Conservation (phyloP, 2,329 filamentous ascomycete genomes). For the Aspergillus tamarii region DNA sequence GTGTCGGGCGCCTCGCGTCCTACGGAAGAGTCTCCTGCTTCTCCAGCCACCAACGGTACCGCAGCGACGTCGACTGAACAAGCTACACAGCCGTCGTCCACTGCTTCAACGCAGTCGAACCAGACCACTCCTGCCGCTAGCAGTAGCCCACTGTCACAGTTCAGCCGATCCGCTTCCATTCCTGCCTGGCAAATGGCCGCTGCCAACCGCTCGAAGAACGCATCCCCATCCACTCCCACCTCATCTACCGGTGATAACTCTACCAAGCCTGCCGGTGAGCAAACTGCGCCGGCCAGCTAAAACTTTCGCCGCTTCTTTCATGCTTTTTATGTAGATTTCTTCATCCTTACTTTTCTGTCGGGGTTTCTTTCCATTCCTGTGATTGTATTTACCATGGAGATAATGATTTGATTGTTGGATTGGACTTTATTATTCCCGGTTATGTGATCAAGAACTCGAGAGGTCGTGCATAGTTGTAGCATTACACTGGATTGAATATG, state of each 20-base stretch:
- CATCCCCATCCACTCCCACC: slow-evolving; percentile 31
- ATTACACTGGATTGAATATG: neutral
- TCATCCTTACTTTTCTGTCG: neutral
- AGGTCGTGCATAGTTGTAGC: neutral
- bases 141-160: slow-evolving; percentile 52
- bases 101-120: slow-evolving; percentile 34
- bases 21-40: slow-evolving; percentile 24
- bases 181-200: slow-evolving; percentile 80
- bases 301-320: neutral
- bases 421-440: neutral
- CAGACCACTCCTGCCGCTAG: slow-evolving; percentile 34
- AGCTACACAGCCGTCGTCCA: slow-evolving; percentile 27
- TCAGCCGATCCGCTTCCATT: slow-evolving; percentile 66
- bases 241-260: slow-evolving; percentile 24
- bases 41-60: slow-evolving; percentile 30
- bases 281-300: slow-evolving; percentile 36
- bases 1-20: slow-evolving; percentile 26
- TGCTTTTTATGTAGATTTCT: slow-evolving; percentile 14
- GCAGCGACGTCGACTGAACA: slow-evolving; percentile 33
- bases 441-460: neutral
- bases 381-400: slow-evolving; percentile 28
- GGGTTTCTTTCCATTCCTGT: slow-evolving; percentile 23
- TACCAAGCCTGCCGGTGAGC: slow-evolving; percentile 28
- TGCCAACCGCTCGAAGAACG: slow-evolving; percentile 54
- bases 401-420: slow-evolving; percentile 3